These are phyloP conservation scores for Catunica adiposa DNA, from an alignment of 2,329 filamentous ascomycete genomes.

Conservation along the genomic window DNA sequence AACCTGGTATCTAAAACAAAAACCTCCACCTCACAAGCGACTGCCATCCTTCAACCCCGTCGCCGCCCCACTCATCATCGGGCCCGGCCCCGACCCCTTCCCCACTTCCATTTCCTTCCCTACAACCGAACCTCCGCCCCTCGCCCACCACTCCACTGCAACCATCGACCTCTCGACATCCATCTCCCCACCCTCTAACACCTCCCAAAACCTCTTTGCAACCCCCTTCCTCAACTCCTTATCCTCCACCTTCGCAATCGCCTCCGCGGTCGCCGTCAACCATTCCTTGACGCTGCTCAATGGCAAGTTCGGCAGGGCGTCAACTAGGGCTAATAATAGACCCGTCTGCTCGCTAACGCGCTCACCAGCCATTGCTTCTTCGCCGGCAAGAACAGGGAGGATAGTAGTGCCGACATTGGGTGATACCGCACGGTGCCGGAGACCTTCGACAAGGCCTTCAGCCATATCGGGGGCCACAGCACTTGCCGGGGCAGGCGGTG, in stretches of 20 bases:
- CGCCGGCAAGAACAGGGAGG: slow-evolving; percentile 20
- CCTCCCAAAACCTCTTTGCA: slow-evolving; percentile 60
- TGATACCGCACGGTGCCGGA: slow-evolving; percentile 46
- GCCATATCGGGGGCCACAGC: slow-evolving; percentile 61
- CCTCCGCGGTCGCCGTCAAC: slow-evolving; percentile 53
- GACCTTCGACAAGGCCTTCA: slow-evolving; percentile 63
- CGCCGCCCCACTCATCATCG: slow-evolving; percentile 39
- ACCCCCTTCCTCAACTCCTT: slow-evolving; percentile 43
- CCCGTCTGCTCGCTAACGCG: slow-evolving; percentile 62
- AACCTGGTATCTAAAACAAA: neutral
- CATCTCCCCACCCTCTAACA: slow-evolving; percentile 68
- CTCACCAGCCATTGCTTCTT: slow-evolving; percentile 16
- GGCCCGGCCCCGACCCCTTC: slow-evolving; percentile 19
- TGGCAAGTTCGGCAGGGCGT: slow-evolving; percentile 59
- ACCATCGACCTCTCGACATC: slow-evolving; percentile 68
- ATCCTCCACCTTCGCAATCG: slow-evolving; percentile 44
- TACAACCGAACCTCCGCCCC: slow-evolving; percentile 36
- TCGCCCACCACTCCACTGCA: slow-evolving; percentile 71
- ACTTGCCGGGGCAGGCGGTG: slow-evolving; percentile 61
- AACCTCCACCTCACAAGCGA: slow-evolving; percentile 3
- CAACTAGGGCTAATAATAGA: slow-evolving; percentile 59
- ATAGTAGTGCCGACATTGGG: slow-evolving; percentile 33
- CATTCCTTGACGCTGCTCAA: slow-evolving; percentile 60
- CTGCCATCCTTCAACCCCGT: slow-evolving; percentile 11
- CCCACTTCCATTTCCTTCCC: neutral